Conservation (phyloP, 345 rosid genomes). For the Acer negundo region DNA sequence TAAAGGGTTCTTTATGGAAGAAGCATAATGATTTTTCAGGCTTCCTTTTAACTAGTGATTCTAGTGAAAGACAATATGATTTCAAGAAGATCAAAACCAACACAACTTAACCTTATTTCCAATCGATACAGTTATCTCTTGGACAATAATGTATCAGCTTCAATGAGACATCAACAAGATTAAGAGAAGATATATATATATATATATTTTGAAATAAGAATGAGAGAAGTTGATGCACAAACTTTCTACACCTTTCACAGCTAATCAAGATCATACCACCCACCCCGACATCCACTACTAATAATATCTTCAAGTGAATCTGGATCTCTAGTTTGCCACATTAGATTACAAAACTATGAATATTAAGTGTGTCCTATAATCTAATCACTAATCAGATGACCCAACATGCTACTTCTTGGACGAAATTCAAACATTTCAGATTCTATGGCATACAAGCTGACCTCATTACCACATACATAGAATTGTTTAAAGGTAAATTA, state of each 20-base stretch:
- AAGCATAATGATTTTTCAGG: background rate
- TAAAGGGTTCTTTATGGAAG: no score
- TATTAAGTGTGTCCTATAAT: background rate
- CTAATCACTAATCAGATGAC: background rate
- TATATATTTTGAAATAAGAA: background rate
- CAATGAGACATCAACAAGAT: background rate
- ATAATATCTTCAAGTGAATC: background rate
- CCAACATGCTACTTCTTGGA: background rate
- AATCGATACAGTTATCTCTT: background rate
- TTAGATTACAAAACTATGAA: slow-evolving; percentile 1
- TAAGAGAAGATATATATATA: no score
- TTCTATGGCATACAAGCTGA: background rate
- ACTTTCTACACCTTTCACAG: background rate
- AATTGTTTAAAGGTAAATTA: slow-evolving; percentile 2
- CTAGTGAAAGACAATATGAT: background rate
- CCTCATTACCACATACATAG: background rate
- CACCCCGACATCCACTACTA: background rate
- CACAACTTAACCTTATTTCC: background rate
- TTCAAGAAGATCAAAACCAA: background rate
- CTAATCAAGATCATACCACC: background rate
- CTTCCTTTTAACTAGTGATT: background rate
- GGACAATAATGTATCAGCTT: background rate
- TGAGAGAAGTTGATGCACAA: background rate
- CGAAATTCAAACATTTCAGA: background rate
- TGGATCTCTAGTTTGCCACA: background rate